phyloP scores from a whole-genome alignment of 176 grass and related monocot genomes.

The Stipa capillata region DNA sequence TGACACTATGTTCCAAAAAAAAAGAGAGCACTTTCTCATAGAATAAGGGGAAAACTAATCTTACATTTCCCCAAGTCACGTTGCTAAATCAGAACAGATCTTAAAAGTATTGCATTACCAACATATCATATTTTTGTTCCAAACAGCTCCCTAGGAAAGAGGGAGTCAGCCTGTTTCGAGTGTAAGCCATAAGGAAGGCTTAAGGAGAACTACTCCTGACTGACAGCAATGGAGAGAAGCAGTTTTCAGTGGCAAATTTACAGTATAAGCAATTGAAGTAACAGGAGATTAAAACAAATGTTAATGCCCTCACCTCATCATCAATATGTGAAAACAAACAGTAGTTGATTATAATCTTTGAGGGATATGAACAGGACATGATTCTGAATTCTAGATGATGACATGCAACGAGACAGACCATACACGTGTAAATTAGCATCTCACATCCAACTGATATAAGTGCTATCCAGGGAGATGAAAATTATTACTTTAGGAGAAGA shows the following conservation, averaged over 20 bases:
- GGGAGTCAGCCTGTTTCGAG: background rate
- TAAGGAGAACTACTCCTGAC: background rate
- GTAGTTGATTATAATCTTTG: constrained; percentile 16
- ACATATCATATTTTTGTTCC: constrained; percentile 8
- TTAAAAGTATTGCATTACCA: constrained; percentile 15
- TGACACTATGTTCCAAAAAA: background rate
- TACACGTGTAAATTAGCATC: constrained; percentile 40
- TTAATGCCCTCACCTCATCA: background rate
- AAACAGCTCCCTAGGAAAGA: constrained; percentile 8
- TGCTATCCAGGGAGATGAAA: no score
- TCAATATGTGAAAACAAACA: constrained; percentile 24
- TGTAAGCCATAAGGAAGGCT: constrained; percentile 22
- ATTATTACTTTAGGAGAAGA: constrained; percentile 17
- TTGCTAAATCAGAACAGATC: constrained; percentile 31
- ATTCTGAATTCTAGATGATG: constrained; percentile 33
- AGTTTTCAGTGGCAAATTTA: constrained; percentile 18
- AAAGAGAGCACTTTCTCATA: background rate
- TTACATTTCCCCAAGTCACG: constrained; percentile 18
- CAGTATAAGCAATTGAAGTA: background rate
- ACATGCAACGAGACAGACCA: constrained; percentile 23
- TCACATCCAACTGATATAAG: constrained; percentile 22
- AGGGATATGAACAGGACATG: background rate
- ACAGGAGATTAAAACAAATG: background rate
- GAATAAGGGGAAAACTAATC: background rate
- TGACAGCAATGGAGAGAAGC: constrained; percentile 15